Evolutionary conservation across 1,284 basidiomycete species (phyloP), one percentile per base, ranked within the genome.

Genomic region (Rugiboletus extremiorientalis): DNA sequence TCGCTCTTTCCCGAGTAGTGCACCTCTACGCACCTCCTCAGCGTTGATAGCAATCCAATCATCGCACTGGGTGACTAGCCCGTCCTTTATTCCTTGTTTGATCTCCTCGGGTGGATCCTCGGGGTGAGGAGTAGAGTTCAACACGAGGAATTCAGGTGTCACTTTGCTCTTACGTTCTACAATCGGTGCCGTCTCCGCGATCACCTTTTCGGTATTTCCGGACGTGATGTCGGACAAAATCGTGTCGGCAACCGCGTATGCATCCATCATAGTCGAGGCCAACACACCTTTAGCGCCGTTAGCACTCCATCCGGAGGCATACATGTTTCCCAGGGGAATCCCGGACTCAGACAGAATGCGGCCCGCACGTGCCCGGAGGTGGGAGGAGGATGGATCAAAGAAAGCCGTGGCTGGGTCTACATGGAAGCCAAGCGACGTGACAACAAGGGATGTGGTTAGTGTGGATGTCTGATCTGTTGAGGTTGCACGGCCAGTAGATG

Each of bases 231-330:
- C 93, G 4, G 73, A 67, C 2, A 92, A 63, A 46, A 96, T 83
- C 2, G 80, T 78, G 49, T 92, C 88, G 1, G 90, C 89, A 3
- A 91, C 86, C 5, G 79, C 78, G 68, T 95, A 95, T 20, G 96
- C 93, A 71, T 98, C 85, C 73, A 94, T 86, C 94, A 99, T 96
- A 27, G 97, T 98, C 20, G 88, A 83, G 0, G 94, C 96, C 46
- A 99, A 84, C 16, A 99, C 95, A 8, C 97, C 96, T 45, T 86
- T 88, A 0, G 96, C 95, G 25, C 96, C 97, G 15, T 85, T 86
- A 1, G 94, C 91, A 0, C 94, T 89, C 97, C 97, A 99, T 5
- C 96, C 96, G 2, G 92, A 89, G 3, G 92, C 89, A 70, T 98
- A 98, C n/a, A 94, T 79, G 38, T 89, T 88, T 28, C 79, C 79